Base-by-base conservation (phyloP, 2,329 filamentous ascomycete species). In the Epichloe gansuensis region DNA sequence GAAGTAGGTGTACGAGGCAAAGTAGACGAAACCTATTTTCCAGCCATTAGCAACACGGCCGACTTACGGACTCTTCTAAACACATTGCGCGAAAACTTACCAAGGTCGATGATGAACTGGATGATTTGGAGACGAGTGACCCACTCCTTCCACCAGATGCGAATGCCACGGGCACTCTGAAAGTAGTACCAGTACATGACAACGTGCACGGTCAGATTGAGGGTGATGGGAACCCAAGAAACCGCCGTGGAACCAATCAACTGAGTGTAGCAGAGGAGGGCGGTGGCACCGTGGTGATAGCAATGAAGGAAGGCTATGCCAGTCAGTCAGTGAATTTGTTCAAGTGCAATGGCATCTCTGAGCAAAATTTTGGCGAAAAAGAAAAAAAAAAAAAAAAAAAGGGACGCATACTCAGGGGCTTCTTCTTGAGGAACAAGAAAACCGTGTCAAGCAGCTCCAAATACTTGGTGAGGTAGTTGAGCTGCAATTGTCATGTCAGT, bases 121-220 rank as follows among this genome's bases (percentile, higher is more conserved):
- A 88, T 82, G 71, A 97, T 97, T 74, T 97, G 91, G 66, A 96
- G 86, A 67, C 91, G 88, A 62, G 91, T 97, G 68, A 97, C 94
- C 86, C 91, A 97, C 75, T 96, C 89, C 86, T 97, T 97, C 91
- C 91, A 97, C 91, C 91, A 96, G 73, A 96, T 93, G 65, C 85
- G 85, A 71, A 97, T 82, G 61, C 93, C 93, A 62, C 91, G 90
- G 52, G 91, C 91, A 66, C 88, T 91, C 80, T 97, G 91, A 85
- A 97, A 97, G 82, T 97, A 97, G 83, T 97, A 97, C 91, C 91
- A 96, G 85, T 97, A 97, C 91, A 97, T 97, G 68, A 96, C 87
- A 54, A 97, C 91, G 74, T 97, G 91, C 52, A 97, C 91, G 58
- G 82, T 82, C 66, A 97, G 75, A 80, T 97, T 97, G 63, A 97